Evolutionary conservation across 768 basidiomycete species (phyloP), one percentile per base, ranked within the genome.

Genomic region (Ramaria sp.): DNA sequence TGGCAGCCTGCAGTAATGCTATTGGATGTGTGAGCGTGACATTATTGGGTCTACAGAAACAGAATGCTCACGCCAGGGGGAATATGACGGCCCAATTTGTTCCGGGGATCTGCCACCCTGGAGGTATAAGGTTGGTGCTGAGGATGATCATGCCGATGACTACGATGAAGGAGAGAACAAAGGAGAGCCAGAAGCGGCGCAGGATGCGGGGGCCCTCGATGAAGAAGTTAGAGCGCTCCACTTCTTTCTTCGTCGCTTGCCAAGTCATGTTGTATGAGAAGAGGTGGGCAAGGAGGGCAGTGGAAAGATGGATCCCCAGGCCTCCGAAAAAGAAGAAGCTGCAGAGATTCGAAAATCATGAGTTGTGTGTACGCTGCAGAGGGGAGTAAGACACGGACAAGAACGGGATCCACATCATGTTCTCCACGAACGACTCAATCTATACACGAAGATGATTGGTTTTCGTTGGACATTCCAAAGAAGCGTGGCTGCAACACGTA

Each of bases 191-290:
- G 72, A 89, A 94, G 3, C 90, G 84, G 61, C 82, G 81, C 65
- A 85, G 72, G 66, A 94, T 91, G 57, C 81, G 80, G 1, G 92
- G 92, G 12, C 92, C 82, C 68, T 95, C 91, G 55, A 86, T 80
- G 79, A 88, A 92, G 75, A 95, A 92, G 67, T 92, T 93, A 5
- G 86, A 88, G 49, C 81, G 77, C 69, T 92, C 85, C 41, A 93
- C 88, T 69, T 89, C 87, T 78, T 91, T 92, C 63, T 80, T 80
- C 4, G 88, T 90, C 5, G 86, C 82, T 22, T 80, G 79, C 88
- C 88, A 90, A 10, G 79, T 78, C 63, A 86, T 76, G 65, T 83
- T 74, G 62, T 80, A 83, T 37, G 79, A 78, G 64, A 81, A 76
- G 19, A 82, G 30, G 65, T 83, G 81, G 1, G 78, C 74, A 45